Evolutionary conservation across 306 rosid genomes (phyloP), one percentile per base, ranked within the genome.

Genomic region (Quercus bicolor): DNA sequence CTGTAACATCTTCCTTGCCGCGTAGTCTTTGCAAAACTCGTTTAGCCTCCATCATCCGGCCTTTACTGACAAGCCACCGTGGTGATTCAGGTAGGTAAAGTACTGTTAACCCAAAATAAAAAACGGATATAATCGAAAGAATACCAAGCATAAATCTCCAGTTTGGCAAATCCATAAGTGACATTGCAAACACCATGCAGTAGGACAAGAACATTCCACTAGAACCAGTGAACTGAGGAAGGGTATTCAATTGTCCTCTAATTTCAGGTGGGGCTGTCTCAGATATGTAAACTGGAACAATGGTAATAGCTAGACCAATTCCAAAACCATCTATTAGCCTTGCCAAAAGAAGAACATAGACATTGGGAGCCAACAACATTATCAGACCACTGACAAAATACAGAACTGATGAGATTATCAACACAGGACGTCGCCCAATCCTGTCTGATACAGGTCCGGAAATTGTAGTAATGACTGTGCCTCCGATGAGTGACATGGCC

Each of bases 181-280:
- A 94, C 98, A 94, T 91, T 73, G 92, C 97, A 80, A 94, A 94
- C 43, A 94, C 95, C 98, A 92, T 91, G 73, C 98, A 94, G 62
- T 94, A 94, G 5, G 98, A 91, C 73, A 94, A 34, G 78, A 92
- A 94, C 97, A 94, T 94, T 82, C 98, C 98, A 60, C 82, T 94
- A 14, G 97, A 92, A 72, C 98, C 98, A 34, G 93, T 86, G 85
- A 94, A 94, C 85, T 94, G 98, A 1, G 98, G 98, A 45, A 94
- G 93, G 23, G 98, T 94, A 79, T 94, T 94, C 78, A 94, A 82
- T 56, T 74, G 80, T 78, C 98, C 98, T 81, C 98, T 92, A 33
- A 91, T 92, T 85, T 94, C 97, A 79, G 98, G 89, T 18, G 98
- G 98, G 66, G 98, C 97, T 4, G 91, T 94, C 95, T 94, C 98